Conservation (phyloP, 169 alveolate species). For the Besnoitia besnoiti region DNA sequence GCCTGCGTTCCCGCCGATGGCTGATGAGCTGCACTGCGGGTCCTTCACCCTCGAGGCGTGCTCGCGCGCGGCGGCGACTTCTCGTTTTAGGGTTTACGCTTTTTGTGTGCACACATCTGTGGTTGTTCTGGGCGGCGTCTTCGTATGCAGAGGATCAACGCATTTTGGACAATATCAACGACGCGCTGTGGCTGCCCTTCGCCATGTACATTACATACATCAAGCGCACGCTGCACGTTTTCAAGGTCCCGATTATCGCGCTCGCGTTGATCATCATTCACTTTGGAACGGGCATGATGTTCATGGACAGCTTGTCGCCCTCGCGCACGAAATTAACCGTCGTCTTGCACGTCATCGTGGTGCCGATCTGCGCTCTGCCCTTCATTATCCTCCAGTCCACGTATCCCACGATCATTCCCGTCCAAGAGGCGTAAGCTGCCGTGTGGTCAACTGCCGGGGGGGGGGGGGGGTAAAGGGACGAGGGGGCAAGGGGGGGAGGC, state of each 20-base stretch:
- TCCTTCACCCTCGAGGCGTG: no score
- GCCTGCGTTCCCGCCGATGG: no score
- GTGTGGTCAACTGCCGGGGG: no score
- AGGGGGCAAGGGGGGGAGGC: no score
- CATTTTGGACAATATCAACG: not conserved
- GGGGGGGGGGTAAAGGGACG: no score
- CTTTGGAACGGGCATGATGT: conserved; percentile 62
- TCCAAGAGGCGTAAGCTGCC: conserved; percentile 42
- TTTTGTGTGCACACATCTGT: not conserved
- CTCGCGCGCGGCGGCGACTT: not conserved
- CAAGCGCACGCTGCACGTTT: conserved; percentile 48
- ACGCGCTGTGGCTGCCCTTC: conserved; percentile 40
- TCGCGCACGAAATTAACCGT: conserved; percentile 46
- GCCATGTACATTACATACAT: conserved; percentile 32
- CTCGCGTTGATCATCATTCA: conserved; percentile 15
- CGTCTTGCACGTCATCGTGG: conserved; percentile 40
- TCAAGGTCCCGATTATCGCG: conserved; percentile 49
- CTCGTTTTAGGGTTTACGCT: not conserved
- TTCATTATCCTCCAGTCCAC: conserved; percentile 21
- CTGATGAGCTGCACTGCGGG: no score
- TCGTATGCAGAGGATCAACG: not conserved
- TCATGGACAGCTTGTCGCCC: conserved; percentile 53
- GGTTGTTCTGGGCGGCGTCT: not conserved
- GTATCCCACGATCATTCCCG: conserved; percentile 48
- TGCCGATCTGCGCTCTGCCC: conserved; percentile 53